Percentiles rank a stretch among this genome's conserved stretches.
Conservation (phyloP, 441 rosid genomes). For the Mallotus japonicus region DNA sequence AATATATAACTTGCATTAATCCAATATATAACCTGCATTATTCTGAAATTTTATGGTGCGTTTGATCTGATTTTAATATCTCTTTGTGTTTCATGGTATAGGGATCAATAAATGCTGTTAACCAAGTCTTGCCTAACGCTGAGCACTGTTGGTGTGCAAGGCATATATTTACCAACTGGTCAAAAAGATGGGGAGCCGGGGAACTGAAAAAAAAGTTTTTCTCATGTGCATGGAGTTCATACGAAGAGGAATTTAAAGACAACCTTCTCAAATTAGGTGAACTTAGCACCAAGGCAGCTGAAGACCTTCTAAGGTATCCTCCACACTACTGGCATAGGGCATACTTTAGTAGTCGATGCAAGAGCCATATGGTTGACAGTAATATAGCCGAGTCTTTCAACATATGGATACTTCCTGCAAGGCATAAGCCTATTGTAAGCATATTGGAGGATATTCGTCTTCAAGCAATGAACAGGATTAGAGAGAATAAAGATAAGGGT, state of each 20-base stretch:
- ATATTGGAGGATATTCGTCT: background rate
- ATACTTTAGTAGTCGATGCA: background rate
- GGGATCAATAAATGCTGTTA: too few species aligned
- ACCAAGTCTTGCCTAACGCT: too few species aligned
- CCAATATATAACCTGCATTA: too few species aligned
- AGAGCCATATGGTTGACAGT: background rate
- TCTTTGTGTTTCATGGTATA: too few species aligned
- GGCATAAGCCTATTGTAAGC: background rate
- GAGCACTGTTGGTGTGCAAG: background rate
- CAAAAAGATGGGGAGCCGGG: background rate
- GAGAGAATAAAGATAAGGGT: fast-evolving
- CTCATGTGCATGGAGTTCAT: background rate
- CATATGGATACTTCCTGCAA: background rate
- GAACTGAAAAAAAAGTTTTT: background rate
- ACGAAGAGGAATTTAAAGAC: background rate
- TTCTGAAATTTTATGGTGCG: too few species aligned
- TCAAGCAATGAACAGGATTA: background rate
- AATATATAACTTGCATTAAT: too few species aligned
- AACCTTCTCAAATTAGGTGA: background rate
- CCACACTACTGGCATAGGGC: background rate
- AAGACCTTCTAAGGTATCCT: background rate
- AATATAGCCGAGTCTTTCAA: background rate
- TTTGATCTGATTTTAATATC: too few species aligned
- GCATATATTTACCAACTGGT: background rate
- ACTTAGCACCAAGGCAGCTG: background rate